Conservation (phyloP, 305 asterid genomes). For the Fraxinus greggii region DNA sequence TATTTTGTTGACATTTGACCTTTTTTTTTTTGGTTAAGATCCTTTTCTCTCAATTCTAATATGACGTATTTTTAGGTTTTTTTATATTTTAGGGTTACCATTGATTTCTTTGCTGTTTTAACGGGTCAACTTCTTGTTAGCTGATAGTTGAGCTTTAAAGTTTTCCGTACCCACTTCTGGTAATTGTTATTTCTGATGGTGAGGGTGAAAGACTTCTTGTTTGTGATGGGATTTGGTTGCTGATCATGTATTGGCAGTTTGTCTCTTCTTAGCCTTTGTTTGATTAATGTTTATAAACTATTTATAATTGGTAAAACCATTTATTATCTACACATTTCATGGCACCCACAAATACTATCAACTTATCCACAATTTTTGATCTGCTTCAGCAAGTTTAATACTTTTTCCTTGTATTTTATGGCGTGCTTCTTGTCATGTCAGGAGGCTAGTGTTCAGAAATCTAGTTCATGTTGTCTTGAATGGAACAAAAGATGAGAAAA, state of each 20-base stretch:
- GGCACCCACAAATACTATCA: background rate
- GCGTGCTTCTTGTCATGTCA: background rate
- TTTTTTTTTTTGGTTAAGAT: background rate
- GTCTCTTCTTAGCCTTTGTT: background rate
- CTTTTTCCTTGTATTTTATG: background rate
- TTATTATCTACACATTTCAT: background rate
- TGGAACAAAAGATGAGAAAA: background rate
- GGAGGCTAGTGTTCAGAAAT: background rate
- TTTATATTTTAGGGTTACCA: background rate
- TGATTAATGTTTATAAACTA: background rate
- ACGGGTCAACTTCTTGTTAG: background rate
- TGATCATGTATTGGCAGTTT: background rate
- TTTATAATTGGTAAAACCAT: background rate
- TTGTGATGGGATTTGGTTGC: background rate
- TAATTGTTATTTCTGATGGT: background rate
- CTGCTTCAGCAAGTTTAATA: background rate
- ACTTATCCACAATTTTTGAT: background rate
- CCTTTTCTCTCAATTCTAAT: background rate
- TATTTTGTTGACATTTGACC: background rate
- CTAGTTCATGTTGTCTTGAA: background rate
- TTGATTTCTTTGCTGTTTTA: background rate
- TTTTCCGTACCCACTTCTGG: background rate
- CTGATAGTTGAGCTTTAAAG: background rate
- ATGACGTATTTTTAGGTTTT: background rate
- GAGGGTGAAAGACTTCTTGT: background rate